phyloP scores from a whole-genome alignment of 2,329 filamentous ascomycete species.

The Helotiales sp. region DNA sequence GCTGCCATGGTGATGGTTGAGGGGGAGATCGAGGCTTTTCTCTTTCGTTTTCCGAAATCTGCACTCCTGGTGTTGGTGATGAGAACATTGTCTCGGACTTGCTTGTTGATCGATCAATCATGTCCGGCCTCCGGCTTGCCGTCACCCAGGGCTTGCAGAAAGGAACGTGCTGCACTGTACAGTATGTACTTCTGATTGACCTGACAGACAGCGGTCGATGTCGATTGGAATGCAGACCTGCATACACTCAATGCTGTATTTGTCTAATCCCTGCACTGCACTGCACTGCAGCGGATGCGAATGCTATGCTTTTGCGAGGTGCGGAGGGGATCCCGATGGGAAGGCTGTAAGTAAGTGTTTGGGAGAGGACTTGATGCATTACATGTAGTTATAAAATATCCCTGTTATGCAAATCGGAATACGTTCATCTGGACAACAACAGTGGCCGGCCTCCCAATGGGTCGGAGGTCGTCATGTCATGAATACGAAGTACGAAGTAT shows the following conservation, averaged over 20 bases:
- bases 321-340: too few species aligned
- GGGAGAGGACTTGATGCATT: neutral
- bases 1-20: neutral
- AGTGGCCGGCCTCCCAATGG: neutral
- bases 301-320: neutral
- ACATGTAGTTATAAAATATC: neutral
- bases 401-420: neutral
- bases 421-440: slow-evolving; percentile 10
- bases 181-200: too few species aligned
- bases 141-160: neutral
- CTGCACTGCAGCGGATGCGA: slow-evolving; percentile 5
- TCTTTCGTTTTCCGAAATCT: too few species aligned
- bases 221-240: neutral
- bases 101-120: neutral
- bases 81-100: neutral
- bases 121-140: neutral
- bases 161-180: neutral
- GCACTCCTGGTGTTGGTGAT: neutral
- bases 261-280: slow-evolving; percentile 6
- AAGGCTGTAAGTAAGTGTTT: neutral
- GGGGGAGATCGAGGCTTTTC: neutral
- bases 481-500: neutral
- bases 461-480: slow-evolving; percentile 10
- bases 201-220: slow-evolving; percentile 5
- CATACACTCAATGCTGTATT: slow-evolving; percentile 10